Evolutionary conservation across 139 green algal species (phyloP).

Genomic region (Ettlia oleoabundans): DNA sequence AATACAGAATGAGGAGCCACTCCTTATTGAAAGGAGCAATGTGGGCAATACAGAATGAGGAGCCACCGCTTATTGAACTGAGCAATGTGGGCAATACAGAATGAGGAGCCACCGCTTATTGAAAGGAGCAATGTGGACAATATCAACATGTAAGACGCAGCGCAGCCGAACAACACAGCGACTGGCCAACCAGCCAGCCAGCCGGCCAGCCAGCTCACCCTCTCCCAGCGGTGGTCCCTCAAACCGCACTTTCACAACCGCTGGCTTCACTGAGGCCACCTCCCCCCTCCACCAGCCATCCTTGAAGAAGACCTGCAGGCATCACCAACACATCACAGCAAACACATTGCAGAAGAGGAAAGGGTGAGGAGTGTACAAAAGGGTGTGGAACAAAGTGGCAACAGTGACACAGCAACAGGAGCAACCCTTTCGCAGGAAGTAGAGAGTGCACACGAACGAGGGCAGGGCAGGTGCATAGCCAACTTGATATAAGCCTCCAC

Average conservation of each 20-base stretch:
- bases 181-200: neutral
- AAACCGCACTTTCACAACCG: neutral
- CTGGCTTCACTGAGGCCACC: neutral
- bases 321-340: neutral
- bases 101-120: neutral
- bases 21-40: neutral
- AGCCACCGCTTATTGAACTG: neutral
- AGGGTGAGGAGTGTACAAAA: neutral
- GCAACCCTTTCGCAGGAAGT: no score
- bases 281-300: conserved; percentile 26
- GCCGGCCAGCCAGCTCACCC: neutral
- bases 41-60: neutral
- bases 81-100: neutral
- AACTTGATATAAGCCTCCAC: no score
- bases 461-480: no score
- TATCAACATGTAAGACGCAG: no score
- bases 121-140: no score
- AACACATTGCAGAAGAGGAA: neutral
- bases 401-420: no score
- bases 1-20: neutral
- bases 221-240: conserved; percentile 5
- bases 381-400: no score
- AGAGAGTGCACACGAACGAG: no score
- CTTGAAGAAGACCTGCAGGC: conserved; percentile 5
- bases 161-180: neutral